These are phyloP conservation scores for Aspergillus sp. DNA, from an alignment of 2,329 filamentous ascomycete species.

Conservation along the genomic window DNA sequence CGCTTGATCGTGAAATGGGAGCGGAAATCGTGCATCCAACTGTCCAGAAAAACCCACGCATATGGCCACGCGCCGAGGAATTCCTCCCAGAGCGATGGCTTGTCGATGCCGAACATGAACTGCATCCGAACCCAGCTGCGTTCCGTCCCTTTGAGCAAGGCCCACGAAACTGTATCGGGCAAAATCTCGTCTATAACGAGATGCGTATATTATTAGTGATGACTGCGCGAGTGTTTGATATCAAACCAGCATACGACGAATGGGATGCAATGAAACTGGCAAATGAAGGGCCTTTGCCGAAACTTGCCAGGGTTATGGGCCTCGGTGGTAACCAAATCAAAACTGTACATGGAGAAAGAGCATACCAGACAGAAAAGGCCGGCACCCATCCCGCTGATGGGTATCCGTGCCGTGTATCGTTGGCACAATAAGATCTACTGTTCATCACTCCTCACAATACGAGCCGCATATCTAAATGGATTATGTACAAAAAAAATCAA, in stretches of 20 bases:
- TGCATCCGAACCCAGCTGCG: background rate
- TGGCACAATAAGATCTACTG: background rate
- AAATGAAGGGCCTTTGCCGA: background rate
- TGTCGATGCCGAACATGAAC: background rate
- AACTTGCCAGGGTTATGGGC: background rate
- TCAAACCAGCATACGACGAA: constrained; percentile 1
- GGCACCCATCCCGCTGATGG: background rate
- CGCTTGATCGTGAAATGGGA: background rate
- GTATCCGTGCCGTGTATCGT: background rate
- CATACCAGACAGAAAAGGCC: background rate
- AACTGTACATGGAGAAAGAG: background rate
- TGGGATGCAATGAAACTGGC: background rate
- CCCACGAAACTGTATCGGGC: constrained; percentile 11
- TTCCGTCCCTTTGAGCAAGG: constrained; percentile 17
- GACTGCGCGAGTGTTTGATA: constrained; percentile 4
- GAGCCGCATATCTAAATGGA: too few relatives aligned
- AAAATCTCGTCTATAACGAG: constrained; percentile 2
- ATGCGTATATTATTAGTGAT: constrained; percentile 5
- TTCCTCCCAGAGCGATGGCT: constrained; percentile 14
- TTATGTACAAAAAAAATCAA: too few relatives aligned
- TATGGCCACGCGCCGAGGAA: constrained; percentile 4
- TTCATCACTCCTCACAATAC: too few relatives aligned
- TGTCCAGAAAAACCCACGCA: constrained; percentile 1
- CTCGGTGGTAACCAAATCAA: background rate
- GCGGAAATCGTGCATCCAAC: background rate